Evolutionary conservation across 495 filamentous ascomycete species (phyloP).

Genomic region (Penicillium pancosmium): DNA sequence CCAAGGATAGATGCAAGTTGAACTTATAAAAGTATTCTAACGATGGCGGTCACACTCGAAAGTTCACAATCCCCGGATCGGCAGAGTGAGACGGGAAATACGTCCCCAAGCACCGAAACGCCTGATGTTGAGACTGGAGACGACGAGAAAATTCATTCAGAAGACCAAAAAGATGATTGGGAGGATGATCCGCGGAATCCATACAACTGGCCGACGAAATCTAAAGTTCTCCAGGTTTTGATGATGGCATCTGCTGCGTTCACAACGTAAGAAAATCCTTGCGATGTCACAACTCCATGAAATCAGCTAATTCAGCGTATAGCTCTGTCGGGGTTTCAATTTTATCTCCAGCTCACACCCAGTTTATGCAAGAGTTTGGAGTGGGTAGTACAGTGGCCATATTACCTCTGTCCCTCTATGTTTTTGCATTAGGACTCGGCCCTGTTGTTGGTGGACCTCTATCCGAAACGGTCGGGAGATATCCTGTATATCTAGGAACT

Average conservation of each 20-base stretch:
- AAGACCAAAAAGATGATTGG: slow-evolving; percentile 15
- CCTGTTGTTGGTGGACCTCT: slow-evolving; percentile 62
- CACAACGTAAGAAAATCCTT: slow-evolving; percentile 18
- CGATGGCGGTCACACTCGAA: background rate
- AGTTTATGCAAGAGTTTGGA: slow-evolving; percentile 49
- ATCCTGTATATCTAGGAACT: slow-evolving; percentile 56
- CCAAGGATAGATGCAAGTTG: too few relatives aligned
- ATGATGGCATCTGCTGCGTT: slow-evolving; percentile 27
- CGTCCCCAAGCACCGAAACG: background rate
- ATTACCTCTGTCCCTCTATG: slow-evolving; percentile 57
- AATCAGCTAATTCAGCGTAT: slow-evolving; percentile 2
- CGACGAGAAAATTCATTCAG: background rate
- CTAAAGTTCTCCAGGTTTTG: slow-evolving; percentile 20
- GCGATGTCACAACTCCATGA: background rate
- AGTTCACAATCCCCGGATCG: background rate
- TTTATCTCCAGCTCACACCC: slow-evolving; percentile 46
- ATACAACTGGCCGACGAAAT: slow-evolving; percentile 26
- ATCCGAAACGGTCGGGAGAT: slow-evolving; percentile 61
- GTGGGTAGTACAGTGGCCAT: slow-evolving; percentile 54
- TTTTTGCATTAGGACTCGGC: slow-evolving; percentile 59
- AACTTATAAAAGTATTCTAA: background rate
- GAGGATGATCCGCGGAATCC: slow-evolving; percentile 27
- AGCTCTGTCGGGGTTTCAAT: slow-evolving; percentile 60
- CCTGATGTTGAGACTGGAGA: background rate
- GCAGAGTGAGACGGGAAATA: background rate